Evolutionary conservation across 768 basidiomycete genomes (phyloP).

Genomic region (Termitomyces sp.): DNA sequence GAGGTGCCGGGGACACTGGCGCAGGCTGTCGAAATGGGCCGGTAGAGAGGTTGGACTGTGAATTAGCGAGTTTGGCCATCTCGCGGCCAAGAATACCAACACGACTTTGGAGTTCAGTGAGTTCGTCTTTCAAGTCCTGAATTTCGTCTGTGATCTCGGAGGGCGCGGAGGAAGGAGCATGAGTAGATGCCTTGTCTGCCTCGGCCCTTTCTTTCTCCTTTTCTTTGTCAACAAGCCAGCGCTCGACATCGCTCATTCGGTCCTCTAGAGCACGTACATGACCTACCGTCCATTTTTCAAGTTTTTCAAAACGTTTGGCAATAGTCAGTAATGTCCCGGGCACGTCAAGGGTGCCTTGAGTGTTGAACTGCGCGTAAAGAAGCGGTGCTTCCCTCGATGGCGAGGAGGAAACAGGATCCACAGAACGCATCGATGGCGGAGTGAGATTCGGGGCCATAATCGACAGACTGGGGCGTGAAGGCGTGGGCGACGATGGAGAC

Average conservation of each 20-base stretch:
- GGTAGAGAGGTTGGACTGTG: constrained; percentile 44
- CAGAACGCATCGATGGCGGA: constrained; percentile 57
- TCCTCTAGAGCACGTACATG: constrained; percentile 89
- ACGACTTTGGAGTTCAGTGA: constrained; percentile 69
- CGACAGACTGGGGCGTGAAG: constrained; percentile 43
- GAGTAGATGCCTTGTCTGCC: constrained; percentile 11
- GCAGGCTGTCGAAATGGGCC: constrained; percentile 45
- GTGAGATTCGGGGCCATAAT: constrained; percentile 53
- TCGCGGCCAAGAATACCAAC: constrained; percentile 73
- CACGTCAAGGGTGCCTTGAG: constrained; percentile 69
- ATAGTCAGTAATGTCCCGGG: constrained; percentile 69
- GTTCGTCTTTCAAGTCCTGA: constrained; percentile 56
- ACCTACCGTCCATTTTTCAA: constrained; percentile 86
- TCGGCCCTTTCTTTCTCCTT: constrained; percentile 45
- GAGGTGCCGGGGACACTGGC: constrained; percentile 38
- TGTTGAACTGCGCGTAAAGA: constrained; percentile 70
- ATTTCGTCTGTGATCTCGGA: constrained; percentile 36
- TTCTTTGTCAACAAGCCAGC: constrained; percentile 85
- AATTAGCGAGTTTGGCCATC: constrained; percentile 67
- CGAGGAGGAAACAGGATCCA: constrained; percentile 35
- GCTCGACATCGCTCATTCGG: constrained; percentile 87
- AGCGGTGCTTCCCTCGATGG: constrained; percentile 61
- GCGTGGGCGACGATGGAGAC: constrained; percentile 63
- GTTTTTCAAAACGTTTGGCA: constrained; percentile 80
- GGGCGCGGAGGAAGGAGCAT: constrained; percentile 13